Percentiles rank a stretch among this genome's conserved stretches.
Conservation (phyloP, 2,329 filamentous ascomycete genomes). For the Xylaria sp. region DNA sequence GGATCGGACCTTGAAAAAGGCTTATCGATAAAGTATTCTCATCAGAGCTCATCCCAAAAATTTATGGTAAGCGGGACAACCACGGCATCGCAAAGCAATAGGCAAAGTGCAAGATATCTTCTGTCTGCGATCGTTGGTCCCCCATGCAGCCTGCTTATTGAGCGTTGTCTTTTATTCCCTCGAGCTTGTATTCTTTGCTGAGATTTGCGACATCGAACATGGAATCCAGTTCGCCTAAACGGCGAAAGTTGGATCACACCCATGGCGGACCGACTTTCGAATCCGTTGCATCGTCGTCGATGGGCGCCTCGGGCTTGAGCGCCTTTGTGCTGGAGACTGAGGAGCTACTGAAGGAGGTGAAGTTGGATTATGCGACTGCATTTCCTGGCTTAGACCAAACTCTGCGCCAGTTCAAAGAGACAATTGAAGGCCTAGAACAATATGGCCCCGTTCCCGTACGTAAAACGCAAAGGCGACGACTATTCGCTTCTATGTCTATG, state of each 20-base stretch:
- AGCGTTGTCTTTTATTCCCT: not conserved
- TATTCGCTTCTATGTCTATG: no score
- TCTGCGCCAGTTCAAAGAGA: slow-evolving; percentile 63
- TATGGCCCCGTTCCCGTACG: slow-evolving; percentile 64
- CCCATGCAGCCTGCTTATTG: slow-evolving; percentile 7
- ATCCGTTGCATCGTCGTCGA: slow-evolving; percentile 54
- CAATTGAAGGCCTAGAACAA: slow-evolving; percentile 62
- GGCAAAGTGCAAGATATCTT: not conserved
- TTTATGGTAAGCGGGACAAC: slow-evolving; percentile 39
- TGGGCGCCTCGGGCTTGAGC: slow-evolving; percentile 56
- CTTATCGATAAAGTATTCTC: slow-evolving; percentile 38
- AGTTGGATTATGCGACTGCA: slow-evolving; percentile 62
- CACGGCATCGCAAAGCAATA: slow-evolving; percentile 7
- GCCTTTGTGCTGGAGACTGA: slow-evolving; percentile 70
- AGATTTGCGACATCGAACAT: slow-evolving; percentile 46
- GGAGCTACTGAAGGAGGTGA: slow-evolving; percentile 67
- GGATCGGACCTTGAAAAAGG: no score
- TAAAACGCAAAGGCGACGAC: slow-evolving; percentile 23
- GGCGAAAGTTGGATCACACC: slow-evolving; percentile 60
- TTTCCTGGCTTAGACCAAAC: slow-evolving; percentile 62
- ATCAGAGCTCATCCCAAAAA: slow-evolving; percentile 34
- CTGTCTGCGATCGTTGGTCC: not conserved
- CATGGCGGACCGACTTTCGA: slow-evolving; percentile 54
- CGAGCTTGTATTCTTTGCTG: not conserved
- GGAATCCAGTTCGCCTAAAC: slow-evolving; percentile 59